A percentile compares a stretch with the other conserved stretches of the same genome.
phyloP scores from a whole-genome alignment of 1,284 basidiomycete genomes.

The Ganoderma lucidum region DNA sequence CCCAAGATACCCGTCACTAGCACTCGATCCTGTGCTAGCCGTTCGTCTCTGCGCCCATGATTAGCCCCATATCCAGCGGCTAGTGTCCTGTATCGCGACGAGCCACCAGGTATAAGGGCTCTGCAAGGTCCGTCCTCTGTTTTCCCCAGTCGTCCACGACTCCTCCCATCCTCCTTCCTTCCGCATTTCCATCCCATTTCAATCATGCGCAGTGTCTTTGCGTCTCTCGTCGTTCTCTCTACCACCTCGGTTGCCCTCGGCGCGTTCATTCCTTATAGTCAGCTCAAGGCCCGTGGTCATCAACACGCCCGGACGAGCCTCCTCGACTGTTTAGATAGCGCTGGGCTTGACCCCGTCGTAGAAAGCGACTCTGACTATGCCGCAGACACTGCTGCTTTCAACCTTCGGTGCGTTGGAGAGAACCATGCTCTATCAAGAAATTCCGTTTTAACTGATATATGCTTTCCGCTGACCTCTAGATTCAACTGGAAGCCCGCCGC shows the following conservation, averaged over 20 bases:
- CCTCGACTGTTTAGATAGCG: conserved; percentile 12
- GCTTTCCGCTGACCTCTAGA: not conserved
- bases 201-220: conserved; percentile 13
- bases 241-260: conserved; percentile 4
- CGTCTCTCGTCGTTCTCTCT: conserved; percentile 13
- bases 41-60: not conserved
- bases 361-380: conserved; percentile 14
- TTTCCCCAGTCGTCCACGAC: not conserved
- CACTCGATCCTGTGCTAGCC: not conserved
- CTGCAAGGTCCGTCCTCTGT: not conserved
- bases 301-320: not conserved
- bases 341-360: conserved; percentile 17
- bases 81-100: not conserved
- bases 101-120: not conserved
- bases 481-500: conserved; percentile 17
- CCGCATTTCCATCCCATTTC: not conserved
- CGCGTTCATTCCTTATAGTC: conserved; percentile 7
- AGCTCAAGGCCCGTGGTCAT: conserved; percentile 12
- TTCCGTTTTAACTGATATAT: not conserved
- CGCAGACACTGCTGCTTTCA: conserved; percentile 17
- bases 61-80: not conserved
- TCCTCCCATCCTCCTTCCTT: not conserved
- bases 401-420: conserved; percentile 13
- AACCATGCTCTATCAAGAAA: not conserved
- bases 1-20: not conserved